phyloP scores from a whole-genome alignment of 768 basidiomycete genomes.

The Infundibulicybe gibba region DNA sequence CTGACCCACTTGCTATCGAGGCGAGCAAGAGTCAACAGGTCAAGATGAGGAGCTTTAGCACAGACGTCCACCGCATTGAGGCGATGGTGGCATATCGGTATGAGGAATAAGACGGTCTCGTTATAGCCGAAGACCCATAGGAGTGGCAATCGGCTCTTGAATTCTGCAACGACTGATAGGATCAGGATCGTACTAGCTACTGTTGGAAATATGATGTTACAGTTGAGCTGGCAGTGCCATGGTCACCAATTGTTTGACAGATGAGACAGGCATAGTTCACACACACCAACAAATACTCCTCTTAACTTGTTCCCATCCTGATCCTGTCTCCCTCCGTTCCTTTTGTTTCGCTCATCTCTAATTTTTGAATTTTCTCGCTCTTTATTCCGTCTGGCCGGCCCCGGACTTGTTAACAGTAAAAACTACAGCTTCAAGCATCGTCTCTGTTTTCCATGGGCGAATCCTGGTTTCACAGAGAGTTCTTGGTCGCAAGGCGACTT shows the following conservation, averaged over 20 bases:
- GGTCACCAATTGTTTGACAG: conserved; percentile 13
- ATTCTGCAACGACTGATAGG: too few species aligned
- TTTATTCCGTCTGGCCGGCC: conserved; percentile 45
- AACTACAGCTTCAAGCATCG: conserved; percentile 14
- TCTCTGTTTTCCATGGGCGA: conserved; percentile 47
- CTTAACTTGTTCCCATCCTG: conserved; percentile 11
- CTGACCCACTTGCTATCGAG: conserved; percentile 89
- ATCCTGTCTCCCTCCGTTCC: conserved; percentile 13
- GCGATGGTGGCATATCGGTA: conserved; percentile 98
- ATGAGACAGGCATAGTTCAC: background rate
- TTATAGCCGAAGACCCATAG: background rate
- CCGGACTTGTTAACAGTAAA: conserved; percentile 35
- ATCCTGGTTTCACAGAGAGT: conserved; percentile 72
- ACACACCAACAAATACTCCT: conserved; percentile 10
- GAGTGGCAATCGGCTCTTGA: too few species aligned
- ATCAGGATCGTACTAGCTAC: too few species aligned
- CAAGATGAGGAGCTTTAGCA: conserved; percentile 94
- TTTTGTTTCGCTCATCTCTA: conserved; percentile 20
- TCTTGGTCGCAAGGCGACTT: conserved; percentile 60
- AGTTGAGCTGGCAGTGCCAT: conserved; percentile 26
- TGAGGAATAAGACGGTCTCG: conserved; percentile 55
- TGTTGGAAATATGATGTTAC: conserved; percentile 7
- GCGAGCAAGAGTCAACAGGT: conserved; percentile 91
- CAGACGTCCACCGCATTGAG: conserved; percentile 96
- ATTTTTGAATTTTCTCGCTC: too few species aligned